phyloP scores from a whole-genome alignment of 2,329 filamentous ascomycete genomes.

The Colletotrichum musae region DNA sequence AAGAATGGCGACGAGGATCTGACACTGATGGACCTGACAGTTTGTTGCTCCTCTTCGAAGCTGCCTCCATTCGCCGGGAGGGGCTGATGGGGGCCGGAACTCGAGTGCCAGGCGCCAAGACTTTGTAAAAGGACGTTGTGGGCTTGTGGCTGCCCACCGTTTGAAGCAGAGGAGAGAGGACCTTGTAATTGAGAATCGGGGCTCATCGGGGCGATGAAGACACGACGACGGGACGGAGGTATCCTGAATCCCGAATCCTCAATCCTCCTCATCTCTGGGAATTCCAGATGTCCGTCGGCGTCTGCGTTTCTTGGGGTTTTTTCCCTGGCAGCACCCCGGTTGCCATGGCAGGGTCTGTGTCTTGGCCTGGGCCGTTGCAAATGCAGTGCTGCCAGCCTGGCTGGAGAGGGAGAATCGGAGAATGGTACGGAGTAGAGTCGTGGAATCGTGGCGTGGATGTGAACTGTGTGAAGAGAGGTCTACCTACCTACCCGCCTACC shows the following conservation, averaged over 20 bases:
- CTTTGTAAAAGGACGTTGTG: too few relatives aligned
- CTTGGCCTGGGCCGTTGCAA: too few relatives aligned
- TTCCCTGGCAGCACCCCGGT: conserved; percentile 4
- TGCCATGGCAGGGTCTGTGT: background rate
- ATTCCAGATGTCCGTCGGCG: background rate
- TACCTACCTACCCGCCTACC: too few relatives aligned
- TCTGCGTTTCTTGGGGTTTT: background rate
- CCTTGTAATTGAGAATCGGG: background rate
- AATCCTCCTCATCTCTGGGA: conserved; percentile 55
- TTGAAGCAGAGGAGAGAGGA: background rate
- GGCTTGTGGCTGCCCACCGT: background rate
- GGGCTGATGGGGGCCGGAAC: background rate
- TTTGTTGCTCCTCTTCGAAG: conserved; percentile 22
- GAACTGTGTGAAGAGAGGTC: too few relatives aligned
- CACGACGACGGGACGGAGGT: conserved; percentile 63
- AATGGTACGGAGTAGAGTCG: too few relatives aligned
- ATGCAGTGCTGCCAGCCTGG: too few relatives aligned
- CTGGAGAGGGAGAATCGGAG: too few relatives aligned
- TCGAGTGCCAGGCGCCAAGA: conserved; percentile 15
- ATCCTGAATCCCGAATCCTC: too few relatives aligned
- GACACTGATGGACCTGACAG: background rate
- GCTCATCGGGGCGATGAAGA: conserved; percentile 44
- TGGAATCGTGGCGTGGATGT: too few relatives aligned
- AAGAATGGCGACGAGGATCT: conserved; percentile 18
- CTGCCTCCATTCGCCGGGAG: background rate